Evolutionary conservation across 202 grass and related monocot species (phyloP).

Genomic region (Zoysia matrella): DNA sequence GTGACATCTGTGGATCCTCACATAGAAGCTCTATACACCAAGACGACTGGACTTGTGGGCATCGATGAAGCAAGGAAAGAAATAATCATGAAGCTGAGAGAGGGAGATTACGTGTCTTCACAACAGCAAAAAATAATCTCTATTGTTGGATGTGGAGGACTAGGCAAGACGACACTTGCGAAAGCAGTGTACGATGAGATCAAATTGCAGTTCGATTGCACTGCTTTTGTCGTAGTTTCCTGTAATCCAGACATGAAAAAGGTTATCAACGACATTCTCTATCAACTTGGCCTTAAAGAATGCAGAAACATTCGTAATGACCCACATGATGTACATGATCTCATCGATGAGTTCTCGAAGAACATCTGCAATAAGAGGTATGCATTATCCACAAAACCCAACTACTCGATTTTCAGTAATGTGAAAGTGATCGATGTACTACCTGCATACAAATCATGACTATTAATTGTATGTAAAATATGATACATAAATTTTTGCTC

Average conservation of each 20-base stretch:
- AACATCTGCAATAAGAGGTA: background rate
- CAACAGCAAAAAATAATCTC: background rate
- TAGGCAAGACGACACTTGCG: slow-evolving; percentile 12
- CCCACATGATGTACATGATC: background rate
- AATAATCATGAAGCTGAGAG: background rate
- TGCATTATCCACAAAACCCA: background rate
- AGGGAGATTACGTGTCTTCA: background rate
- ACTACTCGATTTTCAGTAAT: background rate
- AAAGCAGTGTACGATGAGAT: background rate
- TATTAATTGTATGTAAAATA: no score
- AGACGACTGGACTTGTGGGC: background rate
- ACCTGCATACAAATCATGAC: no score
- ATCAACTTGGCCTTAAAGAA: background rate
- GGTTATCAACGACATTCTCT: background rate
- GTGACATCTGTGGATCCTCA: background rate
- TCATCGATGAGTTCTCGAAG: background rate
- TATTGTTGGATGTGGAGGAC: background rate
- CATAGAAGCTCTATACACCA: background rate
- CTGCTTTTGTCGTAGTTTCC: background rate
- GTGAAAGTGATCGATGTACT: background rate
- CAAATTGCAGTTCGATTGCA: background rate
- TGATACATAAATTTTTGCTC: background rate
- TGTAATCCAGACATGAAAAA: background rate
- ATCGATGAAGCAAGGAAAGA: background rate
- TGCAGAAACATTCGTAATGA: background rate